Conservation (phyloP, 1,284 basidiomycete genomes). For the Austroboletus novae-zelandiae region DNA sequence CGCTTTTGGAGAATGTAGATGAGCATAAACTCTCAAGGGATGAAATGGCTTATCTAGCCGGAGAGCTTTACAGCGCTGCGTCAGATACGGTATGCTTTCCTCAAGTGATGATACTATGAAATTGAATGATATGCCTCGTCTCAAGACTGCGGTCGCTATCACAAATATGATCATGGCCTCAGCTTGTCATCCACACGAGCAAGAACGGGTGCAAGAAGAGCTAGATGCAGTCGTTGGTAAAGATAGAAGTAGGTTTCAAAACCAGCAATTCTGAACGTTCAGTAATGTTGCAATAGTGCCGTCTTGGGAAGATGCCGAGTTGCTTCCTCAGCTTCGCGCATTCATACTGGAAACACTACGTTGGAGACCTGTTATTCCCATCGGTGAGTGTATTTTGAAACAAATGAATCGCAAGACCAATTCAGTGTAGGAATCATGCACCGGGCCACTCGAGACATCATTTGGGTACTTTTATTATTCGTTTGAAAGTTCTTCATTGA, state of each 20-base stretch:
- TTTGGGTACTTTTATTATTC: constrained; percentile 45
- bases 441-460: constrained; percentile 55
- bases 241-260: constrained; percentile 41
- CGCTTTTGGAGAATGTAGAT: constrained; percentile 49
- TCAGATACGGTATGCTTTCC: constrained; percentile 45
- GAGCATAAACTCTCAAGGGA: constrained; percentile 48
- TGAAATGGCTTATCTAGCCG: constrained; percentile 60
- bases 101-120: neutral
- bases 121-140: neutral
- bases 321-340: constrained; percentile 54
- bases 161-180: constrained; percentile 61
- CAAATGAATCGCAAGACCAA: neutral
- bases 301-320: constrained; percentile 46
- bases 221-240: constrained; percentile 57
- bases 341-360: constrained; percentile 60
- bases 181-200: constrained; percentile 55
- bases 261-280: neutral
- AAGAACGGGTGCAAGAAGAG: constrained; percentile 56
- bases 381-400: constrained; percentile 30
- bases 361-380: constrained; percentile 60
- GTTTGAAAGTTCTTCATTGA: neutral
- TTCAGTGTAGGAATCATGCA: constrained; percentile 47
- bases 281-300: constrained; percentile 38
- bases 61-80: constrained; percentile 61
- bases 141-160: constrained; percentile 53